phyloP scores from a whole-genome alignment of 2,329 filamentous ascomycete genomes.

The Moelleriella libera region DNA sequence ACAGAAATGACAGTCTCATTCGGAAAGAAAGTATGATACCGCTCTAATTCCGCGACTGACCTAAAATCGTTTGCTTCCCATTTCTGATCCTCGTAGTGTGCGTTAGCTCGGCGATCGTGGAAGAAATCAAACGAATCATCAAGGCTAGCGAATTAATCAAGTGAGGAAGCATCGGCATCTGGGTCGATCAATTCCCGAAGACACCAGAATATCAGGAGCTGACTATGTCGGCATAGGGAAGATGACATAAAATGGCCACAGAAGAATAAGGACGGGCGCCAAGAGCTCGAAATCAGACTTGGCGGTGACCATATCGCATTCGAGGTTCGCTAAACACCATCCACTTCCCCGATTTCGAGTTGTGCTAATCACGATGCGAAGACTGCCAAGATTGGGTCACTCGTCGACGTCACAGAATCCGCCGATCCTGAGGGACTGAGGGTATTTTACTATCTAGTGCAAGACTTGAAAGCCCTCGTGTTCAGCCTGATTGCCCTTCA shows the following conservation, averaged over 20 bases:
- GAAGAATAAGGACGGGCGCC: conserved; percentile 97
- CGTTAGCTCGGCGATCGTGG: conserved; percentile 77
- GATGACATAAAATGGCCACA: conserved; percentile 97
- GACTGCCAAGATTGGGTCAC: conserved; percentile 96
- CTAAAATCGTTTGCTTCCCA: too few species aligned
- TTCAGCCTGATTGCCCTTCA: conserved; percentile 94
- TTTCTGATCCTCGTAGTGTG: conserved; percentile 52
- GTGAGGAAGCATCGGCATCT: conserved; percentile 24
- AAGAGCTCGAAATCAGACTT: conserved; percentile 88
- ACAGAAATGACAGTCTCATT: conserved; percentile 95
- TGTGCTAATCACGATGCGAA: conserved; percentile 20
- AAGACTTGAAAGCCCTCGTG: conserved; percentile 90
- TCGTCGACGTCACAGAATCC: conserved; percentile 93
- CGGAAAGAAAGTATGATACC: conserved; percentile 85
- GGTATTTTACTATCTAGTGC: conserved; percentile 97
- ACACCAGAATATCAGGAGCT: not conserved
- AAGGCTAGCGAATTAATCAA: conserved; percentile 96
- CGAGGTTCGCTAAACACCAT: conserved; percentile 47
- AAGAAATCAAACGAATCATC: conserved; percentile 94
- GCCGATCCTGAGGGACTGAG: conserved; percentile 89
- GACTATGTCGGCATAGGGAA: conserved; percentile 44
- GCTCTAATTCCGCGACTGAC: not conserved
- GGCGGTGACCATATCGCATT: conserved; percentile 97
- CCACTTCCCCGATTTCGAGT: not conserved
- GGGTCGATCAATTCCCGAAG: too few species aligned